Percentiles rank a stretch among this genome's conserved stretches.
Conservation (phyloP, 306 rosid genomes). For the Lathyrus aphaca region DNA sequence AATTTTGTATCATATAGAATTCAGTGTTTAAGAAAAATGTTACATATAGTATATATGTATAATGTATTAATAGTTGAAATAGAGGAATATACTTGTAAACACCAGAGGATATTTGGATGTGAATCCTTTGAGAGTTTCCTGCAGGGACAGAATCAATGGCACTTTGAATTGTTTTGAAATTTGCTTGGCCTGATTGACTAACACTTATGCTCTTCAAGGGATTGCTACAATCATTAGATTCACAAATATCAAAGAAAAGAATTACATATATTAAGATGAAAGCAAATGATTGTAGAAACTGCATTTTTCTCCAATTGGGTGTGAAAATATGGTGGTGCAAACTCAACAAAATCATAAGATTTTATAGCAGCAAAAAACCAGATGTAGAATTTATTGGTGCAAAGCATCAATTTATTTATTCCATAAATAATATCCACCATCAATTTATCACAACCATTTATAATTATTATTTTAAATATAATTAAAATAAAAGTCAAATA, state of each 20-base stretch:
- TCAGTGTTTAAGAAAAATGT: neutral
- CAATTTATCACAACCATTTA: no score
- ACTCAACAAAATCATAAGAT: no score
- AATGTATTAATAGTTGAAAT: neutral
- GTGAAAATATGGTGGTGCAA: no score
- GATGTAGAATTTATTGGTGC: no score
- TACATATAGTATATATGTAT: neutral
- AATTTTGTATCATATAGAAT: neutral
- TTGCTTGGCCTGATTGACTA: neutral
- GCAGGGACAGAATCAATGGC: neutral
- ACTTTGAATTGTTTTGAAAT: conserved; percentile 44
- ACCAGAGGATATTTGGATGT: conserved; percentile 35
- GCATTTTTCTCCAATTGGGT: no score
- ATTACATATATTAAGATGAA: no score
- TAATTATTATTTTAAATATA: no score
- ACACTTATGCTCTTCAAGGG: conserved; percentile 22
- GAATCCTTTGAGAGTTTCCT: conserved; percentile 40
- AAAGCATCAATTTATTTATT: no score
- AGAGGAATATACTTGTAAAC: neutral
- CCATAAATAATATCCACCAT: no score
- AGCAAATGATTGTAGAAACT: no score
- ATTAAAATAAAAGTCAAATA: no score
- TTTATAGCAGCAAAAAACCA: no score
- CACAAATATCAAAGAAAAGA: neutral
- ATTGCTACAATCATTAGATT: conserved; percentile 19